Base-by-base conservation (phyloP, 2,329 filamentous ascomycete species). In the Cryphonectria carpinicola region DNA sequence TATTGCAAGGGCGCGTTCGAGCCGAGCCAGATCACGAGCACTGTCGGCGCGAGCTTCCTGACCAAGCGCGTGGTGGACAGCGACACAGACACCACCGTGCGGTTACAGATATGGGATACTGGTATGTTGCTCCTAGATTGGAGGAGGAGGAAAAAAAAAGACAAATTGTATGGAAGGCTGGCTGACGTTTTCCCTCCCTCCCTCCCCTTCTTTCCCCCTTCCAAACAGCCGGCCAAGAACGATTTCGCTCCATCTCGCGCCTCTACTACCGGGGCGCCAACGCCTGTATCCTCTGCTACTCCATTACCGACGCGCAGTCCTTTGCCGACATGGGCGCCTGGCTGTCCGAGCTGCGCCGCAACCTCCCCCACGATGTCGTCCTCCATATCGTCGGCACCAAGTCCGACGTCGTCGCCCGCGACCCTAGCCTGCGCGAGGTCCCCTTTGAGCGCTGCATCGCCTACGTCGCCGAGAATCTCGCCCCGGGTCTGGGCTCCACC, bases 221-320 rank as follows among this genome's bases (percentile, higher is more conserved):
- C 28, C 37, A 13, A 39, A 41, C 32, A 65, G 90, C 95, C 70
- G 95, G 95, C 72, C 95, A 99, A 79, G 95, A 99, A 84, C 90
- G 95, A 70, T 99, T 98, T 81, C 90, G 95, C 76, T 95, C 92
- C 73, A 98, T 99, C 77, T 97, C 94, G 13, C 92, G 95, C 70
- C 89, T 99, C 68, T 98, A 98, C 85, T 99, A 99, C 83, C 92
- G 95, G 78, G 95, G 95, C 79, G 95, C 95, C 73, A 95, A 97
- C 79, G 95, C 95, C 71, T 96, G 93, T 77, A 93, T 98, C 72
- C 88, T 98, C 63, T 97, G 95, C 86, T 98, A 98, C 84, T 93
- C 93, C 83, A 97, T 98, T 79, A 97, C 94, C 72, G 92, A 95
- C 80, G 90, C 92, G 72, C 84, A 89, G 76, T 96, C 93, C 72